Evolutionary conservation across 495 filamentous ascomycete species (phyloP).

Genomic region (Thozetella sp.): DNA sequence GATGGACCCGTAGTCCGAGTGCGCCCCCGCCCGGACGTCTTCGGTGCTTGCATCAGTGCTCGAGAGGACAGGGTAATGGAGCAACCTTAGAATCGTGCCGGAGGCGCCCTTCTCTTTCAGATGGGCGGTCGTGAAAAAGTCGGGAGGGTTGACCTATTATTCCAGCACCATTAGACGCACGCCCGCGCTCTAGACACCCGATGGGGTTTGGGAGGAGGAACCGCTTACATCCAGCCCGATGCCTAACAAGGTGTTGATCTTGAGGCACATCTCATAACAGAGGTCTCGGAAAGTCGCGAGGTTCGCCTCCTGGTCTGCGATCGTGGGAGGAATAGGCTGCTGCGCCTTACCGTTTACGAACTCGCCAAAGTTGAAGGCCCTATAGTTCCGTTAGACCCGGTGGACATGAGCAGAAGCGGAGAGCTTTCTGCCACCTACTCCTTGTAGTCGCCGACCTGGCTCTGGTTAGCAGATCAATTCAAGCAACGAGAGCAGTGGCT

Average conservation of each 20-base stretch:
- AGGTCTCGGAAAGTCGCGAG: conserved; percentile 65
- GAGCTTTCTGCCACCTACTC: too few species aligned
- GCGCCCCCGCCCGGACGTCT: conserved; percentile 79
- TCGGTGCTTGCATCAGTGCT: conserved; percentile 69
- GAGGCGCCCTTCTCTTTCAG: conserved; percentile 58
- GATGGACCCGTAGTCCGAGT: conserved; percentile 89
- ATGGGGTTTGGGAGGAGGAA: not conserved
- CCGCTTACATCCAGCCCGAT: conserved; percentile 63
- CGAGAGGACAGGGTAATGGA: conserved; percentile 74
- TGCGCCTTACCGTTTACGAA: conserved; percentile 72
- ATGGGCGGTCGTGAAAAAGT: conserved; percentile 80
- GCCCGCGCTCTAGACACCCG: conserved; percentile 2
- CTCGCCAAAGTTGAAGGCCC: conserved; percentile 90
- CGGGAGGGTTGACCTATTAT: conserved; percentile 19
- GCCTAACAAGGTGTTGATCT: conserved; percentile 74
- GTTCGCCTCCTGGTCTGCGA: conserved; percentile 60
- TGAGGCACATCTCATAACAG: conserved; percentile 75
- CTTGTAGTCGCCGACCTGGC: conserved; percentile 86
- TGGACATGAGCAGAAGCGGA: not conserved
- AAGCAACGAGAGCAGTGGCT: not conserved
- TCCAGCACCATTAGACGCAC: conserved; percentile 34
- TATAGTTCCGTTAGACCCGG: conserved; percentile 25
- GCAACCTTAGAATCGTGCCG: conserved; percentile 77
- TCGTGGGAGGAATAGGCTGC: conserved; percentile 73
- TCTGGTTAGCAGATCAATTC: conserved; percentile 1